These are phyloP conservation scores for Cryptococcus floricola DNA, from an alignment of 1,284 basidiomycete species.

Conservation along the genomic window DNA sequence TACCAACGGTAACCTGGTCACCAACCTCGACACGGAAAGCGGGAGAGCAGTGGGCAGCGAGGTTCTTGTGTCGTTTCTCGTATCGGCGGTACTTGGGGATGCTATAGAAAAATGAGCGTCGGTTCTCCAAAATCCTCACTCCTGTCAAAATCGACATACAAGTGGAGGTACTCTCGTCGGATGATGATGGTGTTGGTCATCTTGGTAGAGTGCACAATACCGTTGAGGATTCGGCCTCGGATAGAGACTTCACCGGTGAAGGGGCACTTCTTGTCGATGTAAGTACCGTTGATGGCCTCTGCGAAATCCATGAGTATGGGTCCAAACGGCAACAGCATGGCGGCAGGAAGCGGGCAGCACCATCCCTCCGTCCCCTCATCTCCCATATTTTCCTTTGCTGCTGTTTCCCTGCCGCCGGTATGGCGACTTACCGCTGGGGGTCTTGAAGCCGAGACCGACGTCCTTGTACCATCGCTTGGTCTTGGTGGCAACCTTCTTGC, in stretches of 20 bases:
- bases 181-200: constrained; percentile 99
- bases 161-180: constrained; percentile 98
- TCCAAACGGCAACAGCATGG: too few relatives aligned
- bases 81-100: constrained; percentile 99
- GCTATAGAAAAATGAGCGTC: constrained; percentile 23
- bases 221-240: constrained; percentile 97
- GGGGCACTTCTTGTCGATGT: constrained; percentile 99
- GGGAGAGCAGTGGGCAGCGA: constrained; percentile 94
- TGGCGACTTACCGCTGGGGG: constrained; percentile 56
- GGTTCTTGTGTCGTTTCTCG: constrained; percentile 97
- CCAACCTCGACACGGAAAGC: constrained; percentile 95
- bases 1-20: constrained; percentile 85
- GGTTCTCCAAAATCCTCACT: background rate
- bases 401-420: background rate
- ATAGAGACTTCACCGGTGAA: constrained; percentile 96
- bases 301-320: constrained; percentile 35
- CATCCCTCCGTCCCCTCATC: too few relatives aligned
- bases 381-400: background rate
- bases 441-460: constrained; percentile 96
- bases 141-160: constrained; percentile 25
- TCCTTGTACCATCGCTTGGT: constrained; percentile 99
- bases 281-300: constrained; percentile 94
- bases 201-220: constrained; percentile 92
- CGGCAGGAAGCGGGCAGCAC: too few relatives aligned
- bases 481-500: constrained; percentile 87